Evolutionary conservation across 805 yeast genomes (phyloP).

Genomic region (Crinitomyces ghanaensis): DNA sequence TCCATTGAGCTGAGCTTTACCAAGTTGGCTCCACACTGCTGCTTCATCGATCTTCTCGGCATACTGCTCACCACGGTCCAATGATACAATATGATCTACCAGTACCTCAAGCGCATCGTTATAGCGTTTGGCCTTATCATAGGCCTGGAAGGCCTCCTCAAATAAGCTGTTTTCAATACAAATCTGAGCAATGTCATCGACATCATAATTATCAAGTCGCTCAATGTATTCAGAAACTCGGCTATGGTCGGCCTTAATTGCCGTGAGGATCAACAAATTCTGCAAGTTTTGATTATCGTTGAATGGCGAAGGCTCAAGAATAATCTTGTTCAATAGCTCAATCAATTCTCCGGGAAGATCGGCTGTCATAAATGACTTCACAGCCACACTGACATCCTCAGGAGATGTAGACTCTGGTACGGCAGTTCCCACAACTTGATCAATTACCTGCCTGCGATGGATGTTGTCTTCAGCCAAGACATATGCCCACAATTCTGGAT

Average conservation of each 20-base stretch:
- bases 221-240: constrained; percentile 78
- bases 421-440: constrained; percentile 91
- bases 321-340: constrained; percentile 90
- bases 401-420: constrained; percentile 90
- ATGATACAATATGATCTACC: constrained; percentile 85
- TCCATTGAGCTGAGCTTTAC: constrained; percentile 92
- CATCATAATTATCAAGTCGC: constrained; percentile 81
- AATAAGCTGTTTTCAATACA: constrained; percentile 78
- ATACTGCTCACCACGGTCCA: constrained; percentile 88
- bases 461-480: constrained; percentile 67
- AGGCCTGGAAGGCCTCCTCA: constrained; percentile 92
- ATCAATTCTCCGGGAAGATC: constrained; percentile 87
- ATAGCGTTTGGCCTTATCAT: constrained; percentile 70
- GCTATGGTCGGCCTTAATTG: constrained; percentile 86
- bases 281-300: constrained; percentile 91
- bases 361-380: constrained; percentile 91
- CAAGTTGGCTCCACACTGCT: constrained; percentile 89
- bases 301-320: constrained; percentile 94
- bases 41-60: constrained; percentile 82
- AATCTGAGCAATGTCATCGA: constrained; percentile 85
- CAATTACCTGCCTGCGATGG: constrained; percentile 85
- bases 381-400: constrained; percentile 86
- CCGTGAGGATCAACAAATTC: constrained; percentile 85
- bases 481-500: constrained; percentile 64
- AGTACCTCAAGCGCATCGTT: constrained; percentile 77